These are phyloP conservation scores for Parastagonospora avenae DNA, from an alignment of 2,329 filamentous ascomycete genomes.

Conservation along the genomic window DNA sequence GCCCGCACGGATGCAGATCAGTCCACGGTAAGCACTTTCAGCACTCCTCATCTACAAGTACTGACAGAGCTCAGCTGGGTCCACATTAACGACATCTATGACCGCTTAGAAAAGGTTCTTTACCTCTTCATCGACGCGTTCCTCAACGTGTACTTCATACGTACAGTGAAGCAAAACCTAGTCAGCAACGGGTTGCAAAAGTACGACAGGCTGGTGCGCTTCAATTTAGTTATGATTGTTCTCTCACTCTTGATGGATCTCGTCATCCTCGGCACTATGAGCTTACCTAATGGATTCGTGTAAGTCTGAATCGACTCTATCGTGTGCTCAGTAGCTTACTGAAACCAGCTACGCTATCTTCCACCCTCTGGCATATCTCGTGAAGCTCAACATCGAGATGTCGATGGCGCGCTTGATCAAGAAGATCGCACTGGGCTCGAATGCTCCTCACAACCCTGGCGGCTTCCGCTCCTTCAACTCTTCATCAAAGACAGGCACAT, in stretches of 20 bases:
- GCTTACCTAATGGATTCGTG: conserved; percentile 48
- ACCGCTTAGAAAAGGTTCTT: conserved; percentile 33
- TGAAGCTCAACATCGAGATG: conserved; percentile 51
- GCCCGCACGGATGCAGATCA: conserved; percentile 32
- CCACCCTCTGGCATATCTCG: conserved; percentile 53
- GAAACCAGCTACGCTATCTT: conserved; percentile 51
- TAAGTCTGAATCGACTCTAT: conserved; percentile 13
- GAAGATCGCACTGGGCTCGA: conserved; percentile 19
- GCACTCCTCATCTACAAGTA: not conserved
- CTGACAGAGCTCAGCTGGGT: conserved; percentile 18
- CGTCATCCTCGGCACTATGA: conserved; percentile 51
- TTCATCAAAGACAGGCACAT: conserved; percentile 1
- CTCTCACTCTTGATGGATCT: conserved; percentile 35
- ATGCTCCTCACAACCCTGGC: not conserved
- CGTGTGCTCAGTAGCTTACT: not conserved
- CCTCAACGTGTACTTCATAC: conserved; percentile 36
- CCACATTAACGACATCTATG: conserved; percentile 31
- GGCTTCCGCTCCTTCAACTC: conserved; percentile 1
- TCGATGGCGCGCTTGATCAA: conserved; percentile 49
- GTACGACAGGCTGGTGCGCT: conserved; percentile 31
- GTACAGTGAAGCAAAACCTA: conserved; percentile 28
- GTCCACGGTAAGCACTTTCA: conserved; percentile 4
- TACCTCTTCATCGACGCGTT: conserved; percentile 28
- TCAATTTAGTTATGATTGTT: conserved; percentile 33
- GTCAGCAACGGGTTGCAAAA: conserved; percentile 33